Evolutionary conservation across 2,329 filamentous ascomycete genomes (phyloP).

Genomic region (Fusarium subtropicale): DNA sequence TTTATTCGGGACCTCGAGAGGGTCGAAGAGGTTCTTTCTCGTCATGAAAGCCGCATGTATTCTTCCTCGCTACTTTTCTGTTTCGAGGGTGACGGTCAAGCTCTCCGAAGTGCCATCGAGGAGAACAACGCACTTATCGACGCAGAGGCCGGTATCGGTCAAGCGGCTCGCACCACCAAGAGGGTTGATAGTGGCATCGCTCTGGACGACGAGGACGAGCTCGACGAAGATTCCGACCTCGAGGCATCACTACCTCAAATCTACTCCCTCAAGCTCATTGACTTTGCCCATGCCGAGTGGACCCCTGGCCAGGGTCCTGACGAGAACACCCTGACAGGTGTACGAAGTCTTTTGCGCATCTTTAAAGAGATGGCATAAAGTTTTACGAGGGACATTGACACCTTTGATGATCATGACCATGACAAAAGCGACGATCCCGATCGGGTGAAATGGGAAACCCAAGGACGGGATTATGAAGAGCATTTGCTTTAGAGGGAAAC

Average conservation of each 20-base stretch:
- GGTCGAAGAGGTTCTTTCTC: slow-evolving; percentile 65
- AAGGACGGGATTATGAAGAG: slow-evolving; percentile 24
- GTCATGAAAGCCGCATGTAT: slow-evolving; percentile 72
- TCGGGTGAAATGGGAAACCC: slow-evolving; percentile 3
- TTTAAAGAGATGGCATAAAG: slow-evolving; percentile 71
- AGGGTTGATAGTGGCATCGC: slow-evolving; percentile 68
- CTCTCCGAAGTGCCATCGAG: slow-evolving; percentile 64
- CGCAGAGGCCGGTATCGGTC: slow-evolving; percentile 61
- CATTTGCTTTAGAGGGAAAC: slow-evolving; percentile 43
- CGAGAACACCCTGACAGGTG: slow-evolving; percentile 81
- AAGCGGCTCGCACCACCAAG: slow-evolving; percentile 53
- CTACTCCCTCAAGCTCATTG: slow-evolving; percentile 87
- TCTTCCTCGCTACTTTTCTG: slow-evolving; percentile 72
- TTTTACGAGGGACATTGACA: slow-evolving; percentile 35
- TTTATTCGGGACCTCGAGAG: slow-evolving; percentile 65
- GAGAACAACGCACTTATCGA: slow-evolving; percentile 63
- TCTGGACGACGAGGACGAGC: slow-evolving; percentile 58
- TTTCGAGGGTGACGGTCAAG: slow-evolving; percentile 71
- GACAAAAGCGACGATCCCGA: slow-evolving; percentile 17
- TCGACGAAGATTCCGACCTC: slow-evolving; percentile 63
- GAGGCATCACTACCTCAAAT: slow-evolving; percentile 69
- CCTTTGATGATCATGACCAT: slow-evolving; percentile 40
- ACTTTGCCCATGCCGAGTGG: slow-evolving; percentile 94
- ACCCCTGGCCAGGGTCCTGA: slow-evolving; percentile 85
- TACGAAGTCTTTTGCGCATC: slow-evolving; percentile 77